Evolutionary conservation across 805 yeast species (phyloP).

Genomic region (Yamadazyma kitorensis): DNA sequence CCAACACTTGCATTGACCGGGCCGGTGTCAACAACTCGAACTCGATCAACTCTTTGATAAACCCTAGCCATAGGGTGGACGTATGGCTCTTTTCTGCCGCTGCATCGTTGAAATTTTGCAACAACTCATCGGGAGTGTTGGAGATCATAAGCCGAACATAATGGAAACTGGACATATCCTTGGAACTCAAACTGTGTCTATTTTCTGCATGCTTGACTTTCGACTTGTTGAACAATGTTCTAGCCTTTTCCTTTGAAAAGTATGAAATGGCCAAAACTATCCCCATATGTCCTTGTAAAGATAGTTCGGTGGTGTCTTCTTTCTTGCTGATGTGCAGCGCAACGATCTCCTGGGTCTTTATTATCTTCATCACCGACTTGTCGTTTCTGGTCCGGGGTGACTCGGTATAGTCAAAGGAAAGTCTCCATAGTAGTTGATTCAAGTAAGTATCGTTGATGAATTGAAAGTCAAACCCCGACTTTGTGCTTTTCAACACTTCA

Average conservation of each 20-base stretch:
- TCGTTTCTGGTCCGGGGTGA: slow-evolving; percentile 3
- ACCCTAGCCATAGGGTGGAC: slow-evolving; percentile 33
- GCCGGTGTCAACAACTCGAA: slow-evolving; percentile 30
- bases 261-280: slow-evolving; percentile 27
- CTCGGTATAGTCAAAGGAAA: slow-evolving; percentile 18
- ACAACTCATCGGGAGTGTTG: slow-evolving; percentile 32
- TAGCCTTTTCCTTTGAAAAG: slow-evolving; percentile 24
- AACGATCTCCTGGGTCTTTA: slow-evolving; percentile 12
- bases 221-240: slow-evolving; percentile 17
- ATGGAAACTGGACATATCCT: slow-evolving; percentile 22
- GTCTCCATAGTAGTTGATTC: slow-evolving; percentile 25
- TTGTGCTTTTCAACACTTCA: slow-evolving; percentile 15
- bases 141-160: slow-evolving; percentile 26
- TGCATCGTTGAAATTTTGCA: slow-evolving; percentile 32
- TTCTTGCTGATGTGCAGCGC: slow-evolving; percentile 1
- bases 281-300: slow-evolving; percentile 35
- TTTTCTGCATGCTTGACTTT: slow-evolving; percentile 7
- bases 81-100: slow-evolving; percentile 21
- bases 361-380: slow-evolving; percentile 2
- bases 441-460: slow-evolving; percentile 20
- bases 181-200: slow-evolving; percentile 20
- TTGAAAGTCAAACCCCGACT: slow-evolving; percentile 20
- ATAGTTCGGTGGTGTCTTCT: slow-evolving; percentile 11
- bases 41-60: slow-evolving; percentile 28
- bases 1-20: slow-evolving; percentile 25